These are phyloP conservation scores for Zizania latifolia DNA, from an alignment of 176 grass and related monocot genomes.

Conservation along the genomic window DNA sequence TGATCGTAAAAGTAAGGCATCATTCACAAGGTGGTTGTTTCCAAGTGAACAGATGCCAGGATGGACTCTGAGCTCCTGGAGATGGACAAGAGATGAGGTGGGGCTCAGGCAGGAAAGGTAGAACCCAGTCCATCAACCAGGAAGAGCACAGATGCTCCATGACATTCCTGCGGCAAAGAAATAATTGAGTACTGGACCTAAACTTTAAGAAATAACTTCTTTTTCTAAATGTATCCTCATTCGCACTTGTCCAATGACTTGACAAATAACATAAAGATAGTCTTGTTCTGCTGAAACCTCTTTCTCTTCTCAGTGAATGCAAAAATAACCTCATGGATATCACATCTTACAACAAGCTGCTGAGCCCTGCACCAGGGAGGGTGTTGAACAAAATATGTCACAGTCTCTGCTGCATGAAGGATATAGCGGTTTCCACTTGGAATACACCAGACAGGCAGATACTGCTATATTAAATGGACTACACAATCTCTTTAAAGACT, in stretches of 20 bases:
- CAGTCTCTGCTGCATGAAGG: neutral
- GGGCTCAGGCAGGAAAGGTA: conserved; percentile 80
- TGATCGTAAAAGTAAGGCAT: conserved; percentile 70
- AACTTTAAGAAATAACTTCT: conserved; percentile 55
- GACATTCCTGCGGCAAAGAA: conserved; percentile 99
- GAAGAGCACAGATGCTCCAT: conserved; percentile 61
- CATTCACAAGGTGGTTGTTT: conserved; percentile 65
- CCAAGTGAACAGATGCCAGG: conserved; percentile 72
- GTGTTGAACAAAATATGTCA: neutral
- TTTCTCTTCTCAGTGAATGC: conserved; percentile 2
- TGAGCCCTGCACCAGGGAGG: neutral
- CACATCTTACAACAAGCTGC: neutral
- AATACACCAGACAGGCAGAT: neutral
- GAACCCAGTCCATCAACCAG: conserved; percentile 86
- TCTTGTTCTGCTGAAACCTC: conserved; percentile 29
- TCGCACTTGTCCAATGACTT: conserved; percentile 42
- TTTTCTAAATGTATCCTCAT: conserved; percentile 58
- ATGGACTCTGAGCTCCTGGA: conserved; percentile 68
- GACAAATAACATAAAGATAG: conserved; percentile 37
- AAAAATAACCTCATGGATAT: conserved; percentile 14
- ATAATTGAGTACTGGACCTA: conserved; percentile 85
- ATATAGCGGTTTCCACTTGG: conserved; percentile 23
- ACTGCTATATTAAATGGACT: neutral
- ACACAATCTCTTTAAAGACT: neutral
- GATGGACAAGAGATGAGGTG: conserved; percentile 68